A percentile compares a stretch with the other conserved stretches of the same genome.
Conservation (phyloP, 2,329 filamentous ascomycete genomes). For the Diaporthe vaccinii region DNA sequence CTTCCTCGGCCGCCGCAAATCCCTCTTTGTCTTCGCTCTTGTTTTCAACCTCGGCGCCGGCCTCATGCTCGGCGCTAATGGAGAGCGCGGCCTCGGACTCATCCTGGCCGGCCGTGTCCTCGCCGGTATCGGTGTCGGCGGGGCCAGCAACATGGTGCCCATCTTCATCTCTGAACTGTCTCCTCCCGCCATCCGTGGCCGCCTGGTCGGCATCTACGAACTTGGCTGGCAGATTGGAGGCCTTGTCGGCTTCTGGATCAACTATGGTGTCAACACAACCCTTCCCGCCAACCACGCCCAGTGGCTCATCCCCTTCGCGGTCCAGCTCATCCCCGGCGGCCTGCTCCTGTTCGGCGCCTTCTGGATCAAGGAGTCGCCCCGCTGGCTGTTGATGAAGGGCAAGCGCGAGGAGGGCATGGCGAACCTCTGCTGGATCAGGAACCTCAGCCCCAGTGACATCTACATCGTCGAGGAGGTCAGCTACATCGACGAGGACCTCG, state of each 20-base stretch:
- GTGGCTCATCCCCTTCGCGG: conserved; percentile 75
- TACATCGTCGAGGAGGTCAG: conserved; percentile 82
- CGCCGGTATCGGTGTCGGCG: conserved; percentile 74
- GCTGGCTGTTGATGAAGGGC: conserved; percentile 77
- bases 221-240: conserved; percentile 75
- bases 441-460: conserved; percentile 65
- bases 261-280: conserved; percentile 71
- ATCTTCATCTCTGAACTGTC: conserved; percentile 73
- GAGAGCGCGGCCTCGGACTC: conserved; percentile 72
- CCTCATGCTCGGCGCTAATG: conserved; percentile 77
- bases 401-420: conserved; percentile 70
- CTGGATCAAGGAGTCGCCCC: conserved; percentile 75
- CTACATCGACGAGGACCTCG: conserved; percentile 78
- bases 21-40: conserved; percentile 70
- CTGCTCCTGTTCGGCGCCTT: conserved; percentile 71
- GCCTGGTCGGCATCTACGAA: conserved; percentile 77
- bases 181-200: conserved; percentile 74
- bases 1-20: conserved; percentile 76
- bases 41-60: conserved; percentile 80
- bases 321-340: conserved; percentile 77
- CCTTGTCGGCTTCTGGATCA: conserved; percentile 75
- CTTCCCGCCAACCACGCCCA: conserved; percentile 62
- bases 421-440: conserved; percentile 75
- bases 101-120: conserved; percentile 74
- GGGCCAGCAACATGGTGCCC: conserved; percentile 73